These are phyloP conservation scores for Yamadazyma triangularis DNA, from an alignment of 1,139 yeast genomes.

Conservation along the genomic window DNA sequence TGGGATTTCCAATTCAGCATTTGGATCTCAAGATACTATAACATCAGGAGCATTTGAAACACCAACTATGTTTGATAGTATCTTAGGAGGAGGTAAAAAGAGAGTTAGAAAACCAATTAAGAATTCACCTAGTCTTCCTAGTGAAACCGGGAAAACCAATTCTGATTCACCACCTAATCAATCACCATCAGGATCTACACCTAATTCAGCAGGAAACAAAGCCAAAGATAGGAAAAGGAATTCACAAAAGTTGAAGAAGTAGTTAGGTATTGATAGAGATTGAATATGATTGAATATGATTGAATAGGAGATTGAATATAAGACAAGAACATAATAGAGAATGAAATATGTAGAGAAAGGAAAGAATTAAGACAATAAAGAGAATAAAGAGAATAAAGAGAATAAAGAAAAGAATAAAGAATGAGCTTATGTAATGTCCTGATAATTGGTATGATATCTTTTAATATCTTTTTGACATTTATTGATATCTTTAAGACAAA, in stretches of 20 bases:
- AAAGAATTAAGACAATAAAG: no score
- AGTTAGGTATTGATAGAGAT: no score
- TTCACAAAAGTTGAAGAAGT: slow-evolving; percentile 18
- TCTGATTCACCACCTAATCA: slow-evolving; percentile 4
- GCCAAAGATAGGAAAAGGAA: slow-evolving; percentile 15
- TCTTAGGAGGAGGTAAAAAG: slow-evolving; percentile 24
- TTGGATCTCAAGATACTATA: slow-evolving; percentile 6
- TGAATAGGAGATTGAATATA: no score
- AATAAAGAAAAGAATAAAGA: no score
- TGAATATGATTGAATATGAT: no score
- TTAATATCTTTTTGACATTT: no score
- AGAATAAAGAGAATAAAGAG: no score
- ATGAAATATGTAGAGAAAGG: no score
- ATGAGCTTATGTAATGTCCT: no score
- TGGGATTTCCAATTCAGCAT: slow-evolving; percentile 1
- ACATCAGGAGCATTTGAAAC: slow-evolving; percentile 3
- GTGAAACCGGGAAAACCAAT: slow-evolving; percentile 4
- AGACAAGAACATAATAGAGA: no score
- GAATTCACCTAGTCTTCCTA: slow-evolving; percentile 5
- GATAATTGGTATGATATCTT: no score
- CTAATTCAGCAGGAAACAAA: slow-evolving; percentile 8
- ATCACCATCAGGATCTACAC: slow-evolving; percentile 9
- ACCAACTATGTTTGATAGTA: slow-evolving; percentile 22
- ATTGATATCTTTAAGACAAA: no score
- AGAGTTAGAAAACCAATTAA: slow-evolving; percentile 18